Percentiles rank a stretch among this genome's conserved stretches.
phyloP scores from a whole-genome alignment of 2,329 filamentous ascomycete species.

The Chaetomium olivaceum region DNA sequence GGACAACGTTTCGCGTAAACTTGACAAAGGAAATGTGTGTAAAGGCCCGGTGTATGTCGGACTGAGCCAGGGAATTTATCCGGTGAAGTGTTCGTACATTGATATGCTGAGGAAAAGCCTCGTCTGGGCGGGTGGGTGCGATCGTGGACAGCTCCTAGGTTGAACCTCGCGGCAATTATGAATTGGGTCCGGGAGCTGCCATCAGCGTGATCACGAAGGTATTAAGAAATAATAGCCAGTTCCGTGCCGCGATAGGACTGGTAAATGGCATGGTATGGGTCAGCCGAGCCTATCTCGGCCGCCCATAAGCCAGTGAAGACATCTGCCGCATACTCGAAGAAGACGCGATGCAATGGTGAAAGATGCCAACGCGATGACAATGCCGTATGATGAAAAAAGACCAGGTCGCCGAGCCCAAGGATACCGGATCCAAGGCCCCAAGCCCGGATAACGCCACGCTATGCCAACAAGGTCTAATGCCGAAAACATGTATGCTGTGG shows the following conservation, averaged over 20 bases:
- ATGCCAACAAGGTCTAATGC: slow-evolving; percentile 33
- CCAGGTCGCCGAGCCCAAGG: slow-evolving; percentile 24
- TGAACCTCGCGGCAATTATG: slow-evolving; percentile 11
- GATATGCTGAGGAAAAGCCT: slow-evolving; percentile 19
- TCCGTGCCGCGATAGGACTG: slow-evolving; percentile 15
- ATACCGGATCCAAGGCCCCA: slow-evolving; percentile 32
- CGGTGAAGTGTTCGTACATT: slow-evolving; percentile 22
- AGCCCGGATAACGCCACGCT: slow-evolving; percentile 30
- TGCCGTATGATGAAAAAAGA: slow-evolving; percentile 22
- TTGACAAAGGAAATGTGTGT: slow-evolving; percentile 23
- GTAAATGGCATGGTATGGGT: slow-evolving; percentile 14
- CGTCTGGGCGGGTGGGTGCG: slow-evolving; percentile 23
- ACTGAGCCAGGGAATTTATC: slow-evolving; percentile 22
- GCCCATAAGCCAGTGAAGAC: slow-evolving; percentile 4
- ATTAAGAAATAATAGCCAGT: slow-evolving; percentile 23
- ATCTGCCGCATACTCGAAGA: slow-evolving; percentile 18
- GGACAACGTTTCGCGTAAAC: slow-evolving; percentile 14
- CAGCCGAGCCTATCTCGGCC: neutral
- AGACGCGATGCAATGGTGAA: slow-evolving; percentile 19
- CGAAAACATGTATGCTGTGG: slow-evolving; percentile 27
- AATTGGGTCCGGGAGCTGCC: slow-evolving; percentile 15
- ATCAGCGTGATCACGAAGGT: slow-evolving; percentile 19
- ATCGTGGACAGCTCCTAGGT: slow-evolving; percentile 19
- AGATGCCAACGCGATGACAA: slow-evolving; percentile 23
- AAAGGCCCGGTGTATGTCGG: slow-evolving; percentile 28